Conservation (phyloP, 257 asterid species). For the Solanum gracilifrons region DNA sequence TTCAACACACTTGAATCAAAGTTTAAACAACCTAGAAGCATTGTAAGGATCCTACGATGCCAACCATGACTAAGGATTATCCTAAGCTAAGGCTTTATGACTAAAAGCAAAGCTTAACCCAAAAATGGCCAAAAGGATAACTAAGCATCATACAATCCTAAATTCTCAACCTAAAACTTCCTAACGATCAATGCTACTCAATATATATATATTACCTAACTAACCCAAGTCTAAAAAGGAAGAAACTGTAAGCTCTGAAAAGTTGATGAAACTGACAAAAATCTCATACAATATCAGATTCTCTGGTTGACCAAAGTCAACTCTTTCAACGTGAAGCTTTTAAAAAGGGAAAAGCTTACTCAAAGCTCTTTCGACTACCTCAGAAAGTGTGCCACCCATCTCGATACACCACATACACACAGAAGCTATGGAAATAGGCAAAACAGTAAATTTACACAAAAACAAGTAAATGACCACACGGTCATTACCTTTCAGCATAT, state of each 20-base stretch:
- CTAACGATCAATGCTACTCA: not conserved
- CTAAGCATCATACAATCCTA: not conserved
- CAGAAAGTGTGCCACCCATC: not conserved
- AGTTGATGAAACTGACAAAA: too few relatives aligned
- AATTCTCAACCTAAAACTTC: not conserved
- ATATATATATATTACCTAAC: too few relatives aligned
- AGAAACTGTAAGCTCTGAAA: too few relatives aligned
- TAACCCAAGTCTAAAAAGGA: too few relatives aligned
- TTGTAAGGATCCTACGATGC: not conserved
- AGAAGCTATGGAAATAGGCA: not conserved
- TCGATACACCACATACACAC: not conserved
- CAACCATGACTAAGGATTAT: not conserved
- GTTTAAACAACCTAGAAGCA: not conserved
- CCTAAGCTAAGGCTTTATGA: not conserved
- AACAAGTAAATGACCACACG: not conserved
- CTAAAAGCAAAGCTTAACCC: not conserved
- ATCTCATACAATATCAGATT: too few relatives aligned
- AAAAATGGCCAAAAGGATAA: not conserved
- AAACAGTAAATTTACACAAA: not conserved
- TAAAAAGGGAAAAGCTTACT: not conserved
- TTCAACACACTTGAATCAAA: not conserved
- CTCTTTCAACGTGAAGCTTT: not conserved
- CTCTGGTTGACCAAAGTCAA: not conserved
- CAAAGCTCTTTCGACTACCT: not conserved
- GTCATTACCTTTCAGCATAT: not conserved